Conservation (phyloP, 805 yeast genomes). For the Maudiozyma turicensis region DNA sequence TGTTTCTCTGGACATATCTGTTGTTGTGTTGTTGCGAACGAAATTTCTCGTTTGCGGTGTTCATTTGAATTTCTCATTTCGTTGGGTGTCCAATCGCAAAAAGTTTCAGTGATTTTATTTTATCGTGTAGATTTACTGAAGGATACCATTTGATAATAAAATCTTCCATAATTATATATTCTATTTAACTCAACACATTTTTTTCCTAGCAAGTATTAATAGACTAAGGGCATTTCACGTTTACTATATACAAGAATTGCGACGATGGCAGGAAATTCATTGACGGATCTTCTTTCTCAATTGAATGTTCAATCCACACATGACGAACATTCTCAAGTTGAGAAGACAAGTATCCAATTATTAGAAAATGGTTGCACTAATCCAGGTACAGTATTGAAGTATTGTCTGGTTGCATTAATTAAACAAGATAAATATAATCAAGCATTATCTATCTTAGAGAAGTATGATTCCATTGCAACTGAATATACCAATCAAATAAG, state of each 20-base stretch:
- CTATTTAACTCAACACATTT: not conserved
- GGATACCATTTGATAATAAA: no score
- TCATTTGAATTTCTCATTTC: no score
- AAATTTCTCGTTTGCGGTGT: no score
- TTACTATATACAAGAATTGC: not conserved
- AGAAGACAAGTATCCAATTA: constrained; percentile 18
- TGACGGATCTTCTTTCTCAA: constrained; percentile 19
- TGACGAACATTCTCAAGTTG: constrained; percentile 22
- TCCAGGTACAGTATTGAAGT: constrained; percentile 25
- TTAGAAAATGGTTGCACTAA: constrained; percentile 15
- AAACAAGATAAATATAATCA: constrained; percentile 51
- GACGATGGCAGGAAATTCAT: constrained; percentile 18
- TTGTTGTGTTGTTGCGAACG: no score
- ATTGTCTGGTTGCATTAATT: constrained; percentile 52
- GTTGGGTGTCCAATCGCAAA: no score
- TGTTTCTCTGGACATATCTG: no score
- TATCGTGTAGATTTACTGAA: no score
- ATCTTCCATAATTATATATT: not conserved
- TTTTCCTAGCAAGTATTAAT: not conserved
- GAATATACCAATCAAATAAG: constrained; percentile 28
- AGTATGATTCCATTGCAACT: constrained; percentile 31
- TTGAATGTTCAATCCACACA: constrained; percentile 24
- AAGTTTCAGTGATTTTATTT: no score
- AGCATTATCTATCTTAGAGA: constrained; percentile 38
- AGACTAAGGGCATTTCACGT: not conserved